phyloP scores from a whole-genome alignment of 108 stramenopile genomes.

The Cyclostephanos tholiformis region DNA sequence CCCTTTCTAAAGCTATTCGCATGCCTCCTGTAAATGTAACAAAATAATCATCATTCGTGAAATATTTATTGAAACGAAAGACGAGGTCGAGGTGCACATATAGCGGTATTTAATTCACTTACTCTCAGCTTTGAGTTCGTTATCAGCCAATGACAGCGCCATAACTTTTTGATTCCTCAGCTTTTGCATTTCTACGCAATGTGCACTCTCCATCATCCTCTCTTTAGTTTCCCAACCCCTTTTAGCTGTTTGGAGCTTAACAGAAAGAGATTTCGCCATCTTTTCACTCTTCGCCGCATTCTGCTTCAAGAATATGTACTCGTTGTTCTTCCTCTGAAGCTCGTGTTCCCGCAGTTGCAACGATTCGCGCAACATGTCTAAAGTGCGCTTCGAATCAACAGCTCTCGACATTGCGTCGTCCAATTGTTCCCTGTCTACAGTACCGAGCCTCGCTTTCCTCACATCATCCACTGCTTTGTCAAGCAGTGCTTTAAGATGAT shows the following conservation, averaged over 20 bases:
- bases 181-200: conserved; percentile 25
- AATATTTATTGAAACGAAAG: not conserved
- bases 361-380: conserved; percentile 24
- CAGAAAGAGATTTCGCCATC: conserved; percentile 13
- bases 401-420: conserved; percentile 18
- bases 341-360: conserved; percentile 25
- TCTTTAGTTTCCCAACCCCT: conserved; percentile 18
- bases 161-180: conserved; percentile 3
- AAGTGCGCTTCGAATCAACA: conserved; percentile 14
- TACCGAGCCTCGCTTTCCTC: not conserved
- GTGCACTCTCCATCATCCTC: conserved; percentile 10
- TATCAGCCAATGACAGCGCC: conserved; percentile 10
- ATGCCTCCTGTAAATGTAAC: conserved; percentile 9
- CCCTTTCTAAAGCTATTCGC: conserved; percentile 38
- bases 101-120: not conserved
- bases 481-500: conserved; percentile 28
- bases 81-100: not conserved
- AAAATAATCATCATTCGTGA: not conserved
- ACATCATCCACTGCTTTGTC: conserved; percentile 26
- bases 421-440: conserved; percentile 16
- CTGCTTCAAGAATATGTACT: conserved; percentile 20
- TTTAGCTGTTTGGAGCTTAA: conserved; percentile 19
- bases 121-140: conserved; percentile 24
- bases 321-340: conserved; percentile 12
- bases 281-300: conserved; percentile 8